A percentile compares a stretch with the other conserved stretches of the same genome.
Evolutionary conservation across 352 stramenopile genomes (phyloP).

Genomic region (Phytophthora cactorum): DNA sequence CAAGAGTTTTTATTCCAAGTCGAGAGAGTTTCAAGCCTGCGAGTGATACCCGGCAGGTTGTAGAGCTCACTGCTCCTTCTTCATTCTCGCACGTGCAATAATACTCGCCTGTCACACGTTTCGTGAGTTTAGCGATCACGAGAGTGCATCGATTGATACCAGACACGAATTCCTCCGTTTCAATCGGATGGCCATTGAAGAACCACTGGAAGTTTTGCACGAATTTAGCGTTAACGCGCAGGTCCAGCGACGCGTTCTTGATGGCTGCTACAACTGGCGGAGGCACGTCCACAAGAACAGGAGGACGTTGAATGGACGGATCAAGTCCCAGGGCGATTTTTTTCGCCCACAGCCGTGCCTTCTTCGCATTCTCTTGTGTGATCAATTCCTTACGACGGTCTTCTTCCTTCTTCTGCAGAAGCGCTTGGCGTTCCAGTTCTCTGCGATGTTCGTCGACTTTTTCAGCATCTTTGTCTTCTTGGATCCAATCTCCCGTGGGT

Average conservation of each 20-base stretch:
- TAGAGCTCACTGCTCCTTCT: constrained; percentile 47
- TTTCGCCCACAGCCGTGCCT: constrained; percentile 53
- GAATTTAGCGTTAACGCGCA: constrained; percentile 53
- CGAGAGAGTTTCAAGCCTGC: constrained; percentile 30
- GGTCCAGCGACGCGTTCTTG: constrained; percentile 31
- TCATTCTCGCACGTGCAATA: constrained; percentile 73
- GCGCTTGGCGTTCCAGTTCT: constrained; percentile 35
- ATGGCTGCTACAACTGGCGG: constrained; percentile 34
- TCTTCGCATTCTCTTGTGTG: constrained; percentile 45
- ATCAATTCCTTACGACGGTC: constrained; percentile 38
- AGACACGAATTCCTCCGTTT: constrained; percentile 17
- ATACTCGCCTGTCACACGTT: constrained; percentile 58
- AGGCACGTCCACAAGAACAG: constrained; percentile 41
- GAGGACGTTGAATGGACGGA: constrained; percentile 46
- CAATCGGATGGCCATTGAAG: constrained; percentile 43
- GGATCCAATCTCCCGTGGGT: constrained; percentile 60
- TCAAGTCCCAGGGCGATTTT: constrained; percentile 70
- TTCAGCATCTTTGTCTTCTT: constrained; percentile 55
- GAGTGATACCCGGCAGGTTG: constrained; percentile 42
- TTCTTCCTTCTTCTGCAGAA: constrained; percentile 39
- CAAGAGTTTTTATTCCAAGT: constrained; percentile 35
- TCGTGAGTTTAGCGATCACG: constrained; percentile 45
- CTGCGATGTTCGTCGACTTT: constrained; percentile 39
- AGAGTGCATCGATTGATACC: constrained; percentile 47
- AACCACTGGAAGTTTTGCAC: constrained; percentile 58